These are phyloP conservation scores for Ilex paraguariensis DNA, from an alignment of 305 asterid genomes.

Conservation along the genomic window DNA sequence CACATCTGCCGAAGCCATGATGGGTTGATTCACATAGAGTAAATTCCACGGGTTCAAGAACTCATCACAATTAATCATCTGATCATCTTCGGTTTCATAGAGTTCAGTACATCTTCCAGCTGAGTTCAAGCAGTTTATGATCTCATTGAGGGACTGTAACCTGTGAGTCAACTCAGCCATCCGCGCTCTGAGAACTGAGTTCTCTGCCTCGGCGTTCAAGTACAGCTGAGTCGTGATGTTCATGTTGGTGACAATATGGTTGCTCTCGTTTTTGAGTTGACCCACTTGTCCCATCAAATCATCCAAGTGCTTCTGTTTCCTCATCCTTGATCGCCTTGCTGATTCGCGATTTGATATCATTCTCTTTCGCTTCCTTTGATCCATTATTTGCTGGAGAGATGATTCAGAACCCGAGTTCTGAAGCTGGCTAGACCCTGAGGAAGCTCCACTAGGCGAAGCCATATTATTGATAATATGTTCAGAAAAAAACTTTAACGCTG, in stretches of 20 bases:
- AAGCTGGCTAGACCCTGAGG: constrained; percentile 19
- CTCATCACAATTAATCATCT: constrained; percentile 11
- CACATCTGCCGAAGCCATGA: constrained; percentile 30
- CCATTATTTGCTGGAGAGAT: constrained; percentile 20
- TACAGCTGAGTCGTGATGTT: constrained; percentile 31
- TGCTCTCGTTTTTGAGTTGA: constrained; percentile 43
- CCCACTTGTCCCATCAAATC: constrained; percentile 37
- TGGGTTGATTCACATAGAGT: constrained; percentile 23
- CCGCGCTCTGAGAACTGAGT: constrained; percentile 48
- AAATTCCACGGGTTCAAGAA: constrained; percentile 28
- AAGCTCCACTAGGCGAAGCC: constrained; percentile 32
- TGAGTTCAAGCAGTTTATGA: constrained; percentile 26
- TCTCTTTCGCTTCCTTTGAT: constrained; percentile 51
- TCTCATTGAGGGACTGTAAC: constrained; percentile 45
- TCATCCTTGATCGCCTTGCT: constrained; percentile 59
- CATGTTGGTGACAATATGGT: constrained; percentile 27
- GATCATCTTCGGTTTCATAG: constrained; percentile 7
- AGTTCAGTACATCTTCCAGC: neutral
- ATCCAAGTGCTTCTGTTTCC: constrained; percentile 59
- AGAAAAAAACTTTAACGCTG: too few relatives aligned
- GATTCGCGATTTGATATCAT: constrained; percentile 71
- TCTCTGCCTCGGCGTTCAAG: constrained; percentile 46
- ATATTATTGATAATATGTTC: constrained; percentile 2
- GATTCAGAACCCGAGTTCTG: constrained; percentile 19
- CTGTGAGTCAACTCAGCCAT: constrained; percentile 45